Percentiles rank a stretch among this genome's conserved stretches.
These are phyloP conservation scores for Saprolegnia parasitica DNA, from an alignment of 352 stramenopile species.

Conservation along the genomic window DNA sequence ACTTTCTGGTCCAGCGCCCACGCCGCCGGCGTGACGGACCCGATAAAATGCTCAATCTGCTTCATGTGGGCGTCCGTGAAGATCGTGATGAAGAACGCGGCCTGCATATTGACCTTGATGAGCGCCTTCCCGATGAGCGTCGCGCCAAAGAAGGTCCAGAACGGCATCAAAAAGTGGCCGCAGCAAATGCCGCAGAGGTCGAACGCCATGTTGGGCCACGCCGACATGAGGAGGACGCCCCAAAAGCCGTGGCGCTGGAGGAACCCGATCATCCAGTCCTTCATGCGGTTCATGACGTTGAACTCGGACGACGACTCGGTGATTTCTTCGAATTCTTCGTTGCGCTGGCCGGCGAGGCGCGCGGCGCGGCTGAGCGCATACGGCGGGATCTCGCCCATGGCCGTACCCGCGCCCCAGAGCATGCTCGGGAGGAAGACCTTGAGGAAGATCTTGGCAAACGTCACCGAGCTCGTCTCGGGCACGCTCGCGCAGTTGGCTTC, in stretches of 20 bases:
- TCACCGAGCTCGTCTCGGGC: constrained; percentile 39
- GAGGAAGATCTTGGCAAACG: constrained; percentile 82
- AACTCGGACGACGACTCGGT: constrained; percentile 73
- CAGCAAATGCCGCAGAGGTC: constrained; percentile 94
- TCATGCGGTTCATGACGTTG: constrained; percentile 88
- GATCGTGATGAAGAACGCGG: constrained; percentile 89
- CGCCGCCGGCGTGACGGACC: constrained; percentile 54
- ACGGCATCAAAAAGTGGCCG: constrained; percentile 92
- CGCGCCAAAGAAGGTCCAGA: constrained; percentile 93
- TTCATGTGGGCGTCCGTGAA: constrained; percentile 83
- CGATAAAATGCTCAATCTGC: constrained; percentile 82
- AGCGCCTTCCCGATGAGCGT: constrained; percentile 92
- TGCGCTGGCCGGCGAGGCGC: constrained; percentile 72
- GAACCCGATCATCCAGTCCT: constrained; percentile 92
- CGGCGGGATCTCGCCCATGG: constrained; percentile 90
- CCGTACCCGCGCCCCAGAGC: constrained; percentile 91
- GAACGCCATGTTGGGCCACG: constrained; percentile 93
- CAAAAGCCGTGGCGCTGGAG: constrained; percentile 90
- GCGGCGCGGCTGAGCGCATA: constrained; percentile 89
- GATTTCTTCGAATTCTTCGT: constrained; percentile 89
- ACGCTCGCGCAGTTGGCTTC: constrained; percentile 57
- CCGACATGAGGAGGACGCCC: constrained; percentile 90
- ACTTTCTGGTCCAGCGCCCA: constrained; percentile 76
- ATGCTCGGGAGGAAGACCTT: constrained; percentile 88
- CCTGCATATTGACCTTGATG: constrained; percentile 89